phyloP scores from a whole-genome alignment of 2,329 filamentous ascomycete species.

The Aspergillus nomiae region DNA sequence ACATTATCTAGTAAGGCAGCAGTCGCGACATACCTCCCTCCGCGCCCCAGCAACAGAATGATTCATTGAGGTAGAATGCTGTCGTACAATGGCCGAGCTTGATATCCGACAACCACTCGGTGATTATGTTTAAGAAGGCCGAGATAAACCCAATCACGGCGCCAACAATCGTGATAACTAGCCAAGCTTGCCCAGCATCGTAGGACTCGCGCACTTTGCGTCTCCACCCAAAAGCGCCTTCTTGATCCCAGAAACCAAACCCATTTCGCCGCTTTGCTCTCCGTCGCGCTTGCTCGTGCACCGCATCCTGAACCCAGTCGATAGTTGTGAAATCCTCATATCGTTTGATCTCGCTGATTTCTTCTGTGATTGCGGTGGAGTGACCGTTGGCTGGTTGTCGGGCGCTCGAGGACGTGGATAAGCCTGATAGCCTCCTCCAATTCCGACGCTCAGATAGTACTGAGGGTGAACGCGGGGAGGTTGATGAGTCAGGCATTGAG shows the following conservation, averaged over 20 bases:
- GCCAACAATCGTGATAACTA: constrained; percentile 90
- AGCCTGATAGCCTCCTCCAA: constrained; percentile 52
- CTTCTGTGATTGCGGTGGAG: constrained; percentile 79
- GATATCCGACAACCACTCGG: constrained; percentile 94
- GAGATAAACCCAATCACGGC: constrained; percentile 92
- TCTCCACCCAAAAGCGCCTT: constrained; percentile 74
- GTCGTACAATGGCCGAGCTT: constrained; percentile 96
- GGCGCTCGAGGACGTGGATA: constrained; percentile 52
- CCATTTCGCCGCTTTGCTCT: constrained; percentile 73
- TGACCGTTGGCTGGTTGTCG: constrained; percentile 59
- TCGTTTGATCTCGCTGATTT: constrained; percentile 96
- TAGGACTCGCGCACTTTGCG: constrained; percentile 82
- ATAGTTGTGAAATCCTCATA: constrained; percentile 97
- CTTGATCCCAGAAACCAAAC: constrained; percentile 69
- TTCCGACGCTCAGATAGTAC: constrained; percentile 35
- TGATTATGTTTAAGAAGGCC: constrained; percentile 89
- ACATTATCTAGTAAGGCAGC: neutral
- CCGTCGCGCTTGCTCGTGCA: constrained; percentile 81
- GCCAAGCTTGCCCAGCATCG: constrained; percentile 96
- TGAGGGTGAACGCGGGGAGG: constrained; percentile 32
- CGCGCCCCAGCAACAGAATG: constrained; percentile 97
- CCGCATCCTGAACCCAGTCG: constrained; percentile 98
- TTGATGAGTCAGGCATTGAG: constrained; percentile 38
- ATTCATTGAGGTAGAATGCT: constrained; percentile 95
- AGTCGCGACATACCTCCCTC: constrained; percentile 64